Percentiles rank a stretch among this genome's conserved stretches.
phyloP scores from a whole-genome alignment of 441 rosid species.

The Raphanus hybrid region DNA sequence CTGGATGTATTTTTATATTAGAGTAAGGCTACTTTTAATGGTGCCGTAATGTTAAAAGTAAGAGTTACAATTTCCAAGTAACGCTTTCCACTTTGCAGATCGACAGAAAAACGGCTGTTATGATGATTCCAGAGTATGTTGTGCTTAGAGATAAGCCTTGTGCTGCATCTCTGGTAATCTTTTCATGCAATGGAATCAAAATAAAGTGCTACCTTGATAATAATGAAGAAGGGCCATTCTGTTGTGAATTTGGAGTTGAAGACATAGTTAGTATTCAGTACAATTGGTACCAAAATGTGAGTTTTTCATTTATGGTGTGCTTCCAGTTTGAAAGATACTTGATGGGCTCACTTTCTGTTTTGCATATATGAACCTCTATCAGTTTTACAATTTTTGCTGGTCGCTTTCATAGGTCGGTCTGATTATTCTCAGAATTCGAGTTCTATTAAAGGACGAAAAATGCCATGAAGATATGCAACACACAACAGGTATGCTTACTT shows the following conservation, averaged over 20 bases:
- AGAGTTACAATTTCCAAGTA: slow-evolving; percentile 17
- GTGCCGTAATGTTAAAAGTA: slow-evolving; percentile 5
- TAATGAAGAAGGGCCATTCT: slow-evolving; percentile 51
- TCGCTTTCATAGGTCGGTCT: slow-evolving; percentile 55
- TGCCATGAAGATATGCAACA: slow-evolving; percentile 48
- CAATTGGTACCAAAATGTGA: slow-evolving; percentile 72
- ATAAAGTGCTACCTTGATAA: slow-evolving; percentile 48
- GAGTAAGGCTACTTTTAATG: neutral
- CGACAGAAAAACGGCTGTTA: slow-evolving; percentile 48
- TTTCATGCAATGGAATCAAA: slow-evolving; percentile 63
- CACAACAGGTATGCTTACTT: slow-evolving; percentile 52
- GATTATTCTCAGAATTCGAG: slow-evolving; percentile 59
- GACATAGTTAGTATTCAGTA: slow-evolving; percentile 70
- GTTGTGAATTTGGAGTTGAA: slow-evolving; percentile 65
- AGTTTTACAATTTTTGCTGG: neutral
- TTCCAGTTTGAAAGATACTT: slow-evolving; percentile 29
- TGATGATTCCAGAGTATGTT: slow-evolving; percentile 66
- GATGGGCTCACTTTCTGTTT: slow-evolving; percentile 30
- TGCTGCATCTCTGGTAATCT: slow-evolving; percentile 55
- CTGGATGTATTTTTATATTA: neutral
- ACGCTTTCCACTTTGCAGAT: slow-evolving; percentile 57
- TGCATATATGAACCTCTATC: slow-evolving; percentile 4
- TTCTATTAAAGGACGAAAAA: slow-evolving; percentile 53
- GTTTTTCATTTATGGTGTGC: slow-evolving; percentile 39
- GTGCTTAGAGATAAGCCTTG: slow-evolving; percentile 51